These are phyloP conservation scores for Thinopyrum obtusiflorum DNA, from an alignment of 202 grass and related monocot genomes.

Conservation along the genomic window DNA sequence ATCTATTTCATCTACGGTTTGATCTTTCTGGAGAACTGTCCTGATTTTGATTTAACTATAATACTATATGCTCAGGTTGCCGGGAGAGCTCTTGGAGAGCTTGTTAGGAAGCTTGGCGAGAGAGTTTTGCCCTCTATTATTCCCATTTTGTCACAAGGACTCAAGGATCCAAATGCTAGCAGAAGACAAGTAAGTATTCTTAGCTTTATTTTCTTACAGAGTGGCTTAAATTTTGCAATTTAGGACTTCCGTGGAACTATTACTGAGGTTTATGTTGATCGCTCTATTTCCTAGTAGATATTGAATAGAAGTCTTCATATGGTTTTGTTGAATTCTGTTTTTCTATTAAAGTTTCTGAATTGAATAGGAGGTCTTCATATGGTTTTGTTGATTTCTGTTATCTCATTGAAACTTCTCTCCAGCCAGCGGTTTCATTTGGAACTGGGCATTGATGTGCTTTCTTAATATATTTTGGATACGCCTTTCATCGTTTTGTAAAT, in stretches of 20 bases:
- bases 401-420: background rate
- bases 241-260: background rate
- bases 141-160: conserved; percentile 87
- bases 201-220: conserved; percentile 24
- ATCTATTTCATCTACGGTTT: conserved; percentile 23
- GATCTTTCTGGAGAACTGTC: conserved; percentile 13
- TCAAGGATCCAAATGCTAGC: conserved; percentile 73
- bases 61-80: conserved; percentile 55
- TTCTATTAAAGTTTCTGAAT: background rate
- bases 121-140: conserved; percentile 96
- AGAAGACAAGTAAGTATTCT: conserved; percentile 85
- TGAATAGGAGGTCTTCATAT: background rate
- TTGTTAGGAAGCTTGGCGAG: conserved; percentile 97
- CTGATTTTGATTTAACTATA: background rate
- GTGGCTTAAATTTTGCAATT: background rate
- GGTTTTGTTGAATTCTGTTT: background rate
- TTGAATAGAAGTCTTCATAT: background rate
- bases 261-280: background rate
- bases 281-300: conserved; percentile 24
- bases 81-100: conserved; percentile 90
- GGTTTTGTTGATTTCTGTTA: background rate
- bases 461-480: conserved; percentile 12
- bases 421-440: background rate
- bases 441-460: conserved; percentile 15
- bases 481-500: conserved; percentile 29